phyloP scores from a whole-genome alignment of 2,329 filamentous ascomycete species.

The Aspergillus calidoustus region DNA sequence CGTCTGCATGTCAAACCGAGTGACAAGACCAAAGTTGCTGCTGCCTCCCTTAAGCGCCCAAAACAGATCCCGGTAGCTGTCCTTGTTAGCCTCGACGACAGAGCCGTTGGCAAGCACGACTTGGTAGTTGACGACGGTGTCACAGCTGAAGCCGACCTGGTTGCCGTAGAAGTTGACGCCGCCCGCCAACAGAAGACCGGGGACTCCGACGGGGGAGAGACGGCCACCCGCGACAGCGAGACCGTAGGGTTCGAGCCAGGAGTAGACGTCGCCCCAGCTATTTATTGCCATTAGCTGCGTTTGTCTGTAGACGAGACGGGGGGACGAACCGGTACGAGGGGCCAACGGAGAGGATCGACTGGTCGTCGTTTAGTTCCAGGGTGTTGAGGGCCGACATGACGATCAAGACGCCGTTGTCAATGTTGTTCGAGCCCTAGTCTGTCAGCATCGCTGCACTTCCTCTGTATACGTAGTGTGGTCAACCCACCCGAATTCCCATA shows the following conservation, averaged over 20 bases:
- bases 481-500: conserved; percentile 37
- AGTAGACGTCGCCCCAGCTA: conserved; percentile 44
- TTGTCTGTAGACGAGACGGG: not conserved
- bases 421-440: conserved; percentile 39
- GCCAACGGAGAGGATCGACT: conserved; percentile 35
- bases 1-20: conserved; percentile 45
- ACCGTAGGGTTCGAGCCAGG: conserved; percentile 26
- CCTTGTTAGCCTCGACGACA: conserved; percentile 42
- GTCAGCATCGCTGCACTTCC: not conserved
- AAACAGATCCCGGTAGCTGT: conserved; percentile 39
- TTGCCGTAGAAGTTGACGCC: conserved; percentile 36
- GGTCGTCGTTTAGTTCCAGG: conserved; percentile 32
- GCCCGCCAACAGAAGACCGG: conserved; percentile 35
- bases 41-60: conserved; percentile 50
- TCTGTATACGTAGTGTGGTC: not conserved
- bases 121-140: conserved; percentile 37
- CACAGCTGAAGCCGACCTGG: conserved; percentile 35
- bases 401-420: conserved; percentile 39
- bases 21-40: conserved; percentile 50
- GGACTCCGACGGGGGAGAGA: conserved; percentile 35
- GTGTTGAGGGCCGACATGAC: conserved; percentile 38
- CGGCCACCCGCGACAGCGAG: conserved; percentile 33
- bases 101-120: conserved; percentile 45
- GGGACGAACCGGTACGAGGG: conserved; percentile 31
- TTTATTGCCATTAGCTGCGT: too few relatives aligned